These are phyloP conservation scores for Tuber melanosporum DNA, from an alignment of 495 filamentous ascomycete species.

Conservation along the genomic window DNA sequence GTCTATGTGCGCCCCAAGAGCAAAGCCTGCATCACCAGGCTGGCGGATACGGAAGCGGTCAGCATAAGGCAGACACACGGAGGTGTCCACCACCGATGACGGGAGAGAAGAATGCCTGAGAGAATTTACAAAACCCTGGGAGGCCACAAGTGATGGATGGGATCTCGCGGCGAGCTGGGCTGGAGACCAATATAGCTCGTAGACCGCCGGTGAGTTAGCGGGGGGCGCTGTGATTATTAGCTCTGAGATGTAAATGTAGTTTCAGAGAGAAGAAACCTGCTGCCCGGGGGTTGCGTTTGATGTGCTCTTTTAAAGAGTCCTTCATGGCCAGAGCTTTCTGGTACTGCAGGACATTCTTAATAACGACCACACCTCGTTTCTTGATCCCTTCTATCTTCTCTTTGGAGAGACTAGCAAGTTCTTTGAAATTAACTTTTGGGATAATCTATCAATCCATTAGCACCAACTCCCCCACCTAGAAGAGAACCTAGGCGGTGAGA, in stretches of 20 bases:
- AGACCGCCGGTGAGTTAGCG: slow-evolving; percentile 61
- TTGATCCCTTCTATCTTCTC: slow-evolving; percentile 53
- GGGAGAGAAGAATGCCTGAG: slow-evolving; percentile 65
- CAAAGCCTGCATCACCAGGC: slow-evolving; percentile 71
- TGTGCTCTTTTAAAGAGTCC: slow-evolving; percentile 55
- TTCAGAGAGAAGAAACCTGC: slow-evolving; percentile 43
- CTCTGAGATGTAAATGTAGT: slow-evolving; percentile 7
- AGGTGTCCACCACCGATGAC: slow-evolving; percentile 52
- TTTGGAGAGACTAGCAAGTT: slow-evolving; percentile 48
- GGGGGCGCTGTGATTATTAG: slow-evolving; percentile 50
- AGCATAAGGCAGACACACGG: slow-evolving; percentile 64
- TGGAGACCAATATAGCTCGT: slow-evolving; percentile 82
- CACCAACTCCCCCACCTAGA: slow-evolving; percentile 28
- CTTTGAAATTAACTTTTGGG: slow-evolving; percentile 54
- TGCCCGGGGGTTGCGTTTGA: slow-evolving; percentile 55
- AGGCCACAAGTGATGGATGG: slow-evolving; percentile 62
- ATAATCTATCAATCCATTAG: slow-evolving; percentile 47
- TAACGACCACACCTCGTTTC: slow-evolving; percentile 58
- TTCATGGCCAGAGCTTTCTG: slow-evolving; percentile 55
- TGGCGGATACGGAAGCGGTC: slow-evolving; percentile 75
- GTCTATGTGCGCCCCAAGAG: slow-evolving; percentile 79
- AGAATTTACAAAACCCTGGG: slow-evolving; percentile 66
- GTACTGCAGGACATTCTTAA: slow-evolving; percentile 58
- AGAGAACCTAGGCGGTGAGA: slow-evolving; percentile 11
- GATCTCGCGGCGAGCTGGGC: slow-evolving; percentile 66